Conservation (phyloP, 805 yeast species). For the Saturnispora bothae region DNA sequence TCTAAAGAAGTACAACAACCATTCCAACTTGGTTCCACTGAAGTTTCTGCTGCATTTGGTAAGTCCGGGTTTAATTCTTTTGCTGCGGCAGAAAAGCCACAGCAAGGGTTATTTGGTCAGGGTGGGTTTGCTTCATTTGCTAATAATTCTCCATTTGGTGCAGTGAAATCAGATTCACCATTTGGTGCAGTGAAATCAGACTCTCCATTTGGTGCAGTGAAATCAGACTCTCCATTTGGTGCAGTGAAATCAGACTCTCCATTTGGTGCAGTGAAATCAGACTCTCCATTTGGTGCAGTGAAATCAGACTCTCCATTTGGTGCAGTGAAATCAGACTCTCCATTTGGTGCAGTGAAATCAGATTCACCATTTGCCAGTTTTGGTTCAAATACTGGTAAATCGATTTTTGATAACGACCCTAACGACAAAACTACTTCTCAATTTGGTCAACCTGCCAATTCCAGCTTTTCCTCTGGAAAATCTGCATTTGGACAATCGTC, state of each 20-base stretch:
- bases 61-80: neutral
- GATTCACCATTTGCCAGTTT: neutral
- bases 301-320: neutral
- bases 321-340: neutral
- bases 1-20: too few relatives aligned
- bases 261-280: neutral
- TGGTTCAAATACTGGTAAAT: neutral
- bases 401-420: too few relatives aligned
- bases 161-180: neutral
- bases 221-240: neutral
- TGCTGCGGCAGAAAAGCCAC: too few relatives aligned
- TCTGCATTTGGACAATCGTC: too few relatives aligned
- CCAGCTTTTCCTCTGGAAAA: too few relatives aligned
- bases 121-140: conserved; percentile 7
- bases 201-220: neutral
- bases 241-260: neutral
- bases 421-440: too few relatives aligned
- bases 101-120: neutral
- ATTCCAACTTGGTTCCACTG: too few relatives aligned
- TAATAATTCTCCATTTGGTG: neutral
- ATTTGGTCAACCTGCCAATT: too few relatives aligned
- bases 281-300: neutral
- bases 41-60: conserved; percentile 1
- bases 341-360: neutral
- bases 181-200: neutral